Conservation (phyloP, 345 rosid genomes). For the Bruguiera sexangula region DNA sequence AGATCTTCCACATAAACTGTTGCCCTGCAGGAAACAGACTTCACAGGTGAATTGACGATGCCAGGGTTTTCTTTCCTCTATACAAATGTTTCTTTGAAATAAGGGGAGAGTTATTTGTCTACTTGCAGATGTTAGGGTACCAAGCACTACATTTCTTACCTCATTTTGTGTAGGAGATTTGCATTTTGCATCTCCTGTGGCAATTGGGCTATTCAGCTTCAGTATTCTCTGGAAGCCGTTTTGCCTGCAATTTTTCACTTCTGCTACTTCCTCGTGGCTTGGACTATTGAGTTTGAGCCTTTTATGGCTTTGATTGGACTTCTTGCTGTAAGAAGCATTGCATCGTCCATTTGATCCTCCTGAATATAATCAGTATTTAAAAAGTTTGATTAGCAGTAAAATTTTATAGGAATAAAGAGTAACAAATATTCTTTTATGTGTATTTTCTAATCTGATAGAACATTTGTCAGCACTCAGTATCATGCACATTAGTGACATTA, state of each 20-base stretch:
- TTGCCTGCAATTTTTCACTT: background rate
- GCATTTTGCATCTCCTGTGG: slow-evolving; percentile 3
- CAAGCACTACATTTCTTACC: slow-evolving; percentile 14
- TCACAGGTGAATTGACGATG: background rate
- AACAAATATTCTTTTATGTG: background rate
- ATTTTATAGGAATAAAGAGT: background rate
- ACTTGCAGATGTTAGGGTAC: slow-evolving; percentile 20
- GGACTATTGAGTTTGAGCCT: background rate
- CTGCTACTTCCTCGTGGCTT: background rate
- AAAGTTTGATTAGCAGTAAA: background rate
- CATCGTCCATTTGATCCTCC: slow-evolving; percentile 16
- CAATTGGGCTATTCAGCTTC: background rate
- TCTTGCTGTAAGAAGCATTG: slow-evolving; percentile 23
- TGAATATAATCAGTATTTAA: background rate
- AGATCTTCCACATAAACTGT: slow-evolving; percentile 15
- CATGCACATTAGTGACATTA: background rate
- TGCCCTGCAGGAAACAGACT: slow-evolving; percentile 23
- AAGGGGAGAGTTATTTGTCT: background rate
- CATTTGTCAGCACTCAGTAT: background rate
- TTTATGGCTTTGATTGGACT: slow-evolving; percentile 10
- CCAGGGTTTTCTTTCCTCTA: no score
- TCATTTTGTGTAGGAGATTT: slow-evolving; percentile 20
- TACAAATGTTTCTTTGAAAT: background rate
- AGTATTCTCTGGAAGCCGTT: background rate
- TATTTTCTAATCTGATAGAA: background rate